phyloP scores from a whole-genome alignment of 176 grass and related monocot genomes.

The Oryza coarctata region DNA sequence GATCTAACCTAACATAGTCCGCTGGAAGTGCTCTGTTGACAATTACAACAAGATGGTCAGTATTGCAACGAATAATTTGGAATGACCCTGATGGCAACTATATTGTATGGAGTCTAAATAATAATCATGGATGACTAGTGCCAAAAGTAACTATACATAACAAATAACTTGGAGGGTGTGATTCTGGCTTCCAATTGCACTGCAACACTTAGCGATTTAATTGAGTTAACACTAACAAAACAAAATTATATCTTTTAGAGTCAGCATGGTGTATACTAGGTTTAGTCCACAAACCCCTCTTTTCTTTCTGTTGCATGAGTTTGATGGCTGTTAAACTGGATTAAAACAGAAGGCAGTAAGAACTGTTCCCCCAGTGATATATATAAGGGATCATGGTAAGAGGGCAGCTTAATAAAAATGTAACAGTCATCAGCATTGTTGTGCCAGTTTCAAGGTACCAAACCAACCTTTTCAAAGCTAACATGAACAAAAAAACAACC shows the following conservation, averaged over 20 bases:
- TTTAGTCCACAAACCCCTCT: neutral
- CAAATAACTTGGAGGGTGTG: neutral
- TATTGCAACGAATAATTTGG: neutral
- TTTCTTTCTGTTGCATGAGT: neutral
- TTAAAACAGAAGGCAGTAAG: neutral
- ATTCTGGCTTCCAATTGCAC: conserved; percentile 1
- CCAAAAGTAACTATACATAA: neutral
- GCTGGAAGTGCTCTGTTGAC: conserved; percentile 79
- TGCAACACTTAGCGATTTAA: neutral
- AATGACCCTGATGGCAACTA: neutral
- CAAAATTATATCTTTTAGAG: neutral
- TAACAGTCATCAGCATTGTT: neutral
- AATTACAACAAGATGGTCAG: conserved; percentile 29
- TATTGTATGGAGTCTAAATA: too few species aligned
- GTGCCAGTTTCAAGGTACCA: neutral
- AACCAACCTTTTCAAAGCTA: neutral
- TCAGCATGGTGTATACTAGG: neutral
- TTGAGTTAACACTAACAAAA: neutral
- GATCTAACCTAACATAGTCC: conserved; percentile 99
- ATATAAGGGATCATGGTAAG: neutral
- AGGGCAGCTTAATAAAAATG: neutral
- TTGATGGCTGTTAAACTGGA: neutral
- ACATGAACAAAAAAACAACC: neutral
- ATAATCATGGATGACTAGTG: neutral
- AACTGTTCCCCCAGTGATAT: neutral